Evolutionary conservation across 1,139 yeast species (phyloP).

Genomic region (Yamadazyma conglobata): DNA sequence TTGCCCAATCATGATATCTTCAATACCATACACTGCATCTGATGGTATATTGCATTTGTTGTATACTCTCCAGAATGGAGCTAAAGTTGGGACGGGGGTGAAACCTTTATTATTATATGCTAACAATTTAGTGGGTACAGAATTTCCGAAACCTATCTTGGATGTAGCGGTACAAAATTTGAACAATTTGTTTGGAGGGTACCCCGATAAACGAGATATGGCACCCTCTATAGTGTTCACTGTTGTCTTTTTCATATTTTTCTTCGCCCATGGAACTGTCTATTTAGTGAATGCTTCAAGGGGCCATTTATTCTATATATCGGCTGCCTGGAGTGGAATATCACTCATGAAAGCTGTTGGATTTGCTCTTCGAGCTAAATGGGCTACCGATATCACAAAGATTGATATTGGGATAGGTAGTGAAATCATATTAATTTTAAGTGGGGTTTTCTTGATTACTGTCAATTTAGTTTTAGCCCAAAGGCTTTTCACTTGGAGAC

Average conservation of each 20-base stretch:
- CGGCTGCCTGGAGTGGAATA: slow-evolving; percentile 54
- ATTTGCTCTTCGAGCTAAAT: slow-evolving; percentile 50
- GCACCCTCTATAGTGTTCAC: slow-evolving; percentile 63
- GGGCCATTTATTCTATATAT: slow-evolving; percentile 64
- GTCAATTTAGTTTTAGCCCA: slow-evolving; percentile 41
- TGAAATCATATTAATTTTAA: slow-evolving; percentile 34
- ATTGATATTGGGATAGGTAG: slow-evolving; percentile 28
- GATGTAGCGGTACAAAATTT: slow-evolving; percentile 37
- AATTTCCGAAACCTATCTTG: slow-evolving; percentile 36
- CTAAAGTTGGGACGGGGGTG: slow-evolving; percentile 15
- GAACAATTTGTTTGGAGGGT: slow-evolving; percentile 62
- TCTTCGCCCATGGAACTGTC: slow-evolving; percentile 45
- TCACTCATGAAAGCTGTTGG: slow-evolving; percentile 55
- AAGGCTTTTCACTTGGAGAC: slow-evolving; percentile 45
- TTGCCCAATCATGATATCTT: not conserved
- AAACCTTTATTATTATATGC: slow-evolving; percentile 5
- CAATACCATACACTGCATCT: slow-evolving; percentile 10
- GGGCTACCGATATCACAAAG: slow-evolving; percentile 13
- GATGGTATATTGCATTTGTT: slow-evolving; percentile 14
- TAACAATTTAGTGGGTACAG: slow-evolving; percentile 12
- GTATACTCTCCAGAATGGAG: slow-evolving; percentile 14
- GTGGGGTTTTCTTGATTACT: slow-evolving; percentile 33
- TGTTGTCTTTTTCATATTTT: slow-evolving; percentile 50
- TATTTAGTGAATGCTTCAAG: slow-evolving; percentile 50
- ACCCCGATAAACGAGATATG: slow-evolving; percentile 52